Conservation (phyloP, 2,329 filamentous ascomycete genomes). For the Dichotomopilus funicola region DNA sequence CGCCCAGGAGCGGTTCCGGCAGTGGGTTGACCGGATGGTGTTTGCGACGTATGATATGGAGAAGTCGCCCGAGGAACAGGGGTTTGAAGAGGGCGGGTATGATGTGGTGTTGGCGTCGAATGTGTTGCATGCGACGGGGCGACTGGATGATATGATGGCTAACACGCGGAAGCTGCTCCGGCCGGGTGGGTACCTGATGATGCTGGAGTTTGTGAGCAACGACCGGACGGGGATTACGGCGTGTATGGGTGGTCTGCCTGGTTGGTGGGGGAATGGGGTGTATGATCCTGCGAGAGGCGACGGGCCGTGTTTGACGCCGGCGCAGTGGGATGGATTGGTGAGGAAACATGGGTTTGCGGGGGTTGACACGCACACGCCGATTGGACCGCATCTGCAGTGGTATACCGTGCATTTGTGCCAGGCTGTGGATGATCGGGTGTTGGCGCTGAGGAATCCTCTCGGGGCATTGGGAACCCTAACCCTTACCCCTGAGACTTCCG, state of each 20-base stretch:
- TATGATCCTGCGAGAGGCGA: constrained; percentile 15
- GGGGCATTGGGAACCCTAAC: background rate
- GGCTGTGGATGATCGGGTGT: constrained; percentile 10
- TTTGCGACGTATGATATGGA: constrained; percentile 30
- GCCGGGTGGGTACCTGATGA: constrained; percentile 35
- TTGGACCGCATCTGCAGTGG: background rate
- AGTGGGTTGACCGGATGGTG: constrained; percentile 19
- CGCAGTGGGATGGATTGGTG: constrained; percentile 21
- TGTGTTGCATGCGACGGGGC: constrained; percentile 32
- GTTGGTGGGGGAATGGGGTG: constrained; percentile 32
- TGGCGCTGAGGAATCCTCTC: constrained; percentile 20
- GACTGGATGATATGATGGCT: constrained; percentile 24
- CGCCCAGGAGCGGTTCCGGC: constrained; percentile 25
- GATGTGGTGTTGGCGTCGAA: constrained; percentile 34
- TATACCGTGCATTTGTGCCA: background rate
- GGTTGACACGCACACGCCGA: background rate
- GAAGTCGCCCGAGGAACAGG: constrained; percentile 26
- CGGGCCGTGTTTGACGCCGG: constrained; percentile 3
- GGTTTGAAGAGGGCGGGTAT: constrained; percentile 26
- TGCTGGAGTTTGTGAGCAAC: constrained; percentile 14
- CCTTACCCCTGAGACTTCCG: no score
- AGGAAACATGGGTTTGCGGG: background rate
- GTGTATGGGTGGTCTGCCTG: constrained; percentile 23
- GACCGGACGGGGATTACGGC: background rate
- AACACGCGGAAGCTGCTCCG: constrained; percentile 30